Percentiles rank a stretch among this genome's conserved stretches.
Evolutionary conservation across 2,329 filamentous ascomycete species (phyloP).

Genomic region (Microdochium trichocladiopsis): DNA sequence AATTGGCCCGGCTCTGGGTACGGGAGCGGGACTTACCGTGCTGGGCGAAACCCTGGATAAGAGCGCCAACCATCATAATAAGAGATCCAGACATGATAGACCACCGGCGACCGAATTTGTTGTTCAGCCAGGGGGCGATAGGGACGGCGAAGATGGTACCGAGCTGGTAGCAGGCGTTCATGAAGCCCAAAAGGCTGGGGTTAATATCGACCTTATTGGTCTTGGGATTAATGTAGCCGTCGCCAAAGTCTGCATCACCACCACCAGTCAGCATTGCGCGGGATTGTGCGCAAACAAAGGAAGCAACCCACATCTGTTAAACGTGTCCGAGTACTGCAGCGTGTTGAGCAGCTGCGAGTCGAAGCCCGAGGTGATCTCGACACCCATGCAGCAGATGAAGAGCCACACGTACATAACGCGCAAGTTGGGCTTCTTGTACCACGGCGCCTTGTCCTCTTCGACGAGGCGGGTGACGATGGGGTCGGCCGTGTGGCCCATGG

Average conservation of each 20-base stretch:
- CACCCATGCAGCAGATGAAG: neutral
- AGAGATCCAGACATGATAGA: constrained; percentile 42
- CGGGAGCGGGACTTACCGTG: constrained; percentile 13
- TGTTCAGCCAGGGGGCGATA: constrained; percentile 18
- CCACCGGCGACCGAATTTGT: constrained; percentile 39
- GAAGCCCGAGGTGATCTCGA: constrained; percentile 31
- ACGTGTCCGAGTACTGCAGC: constrained; percentile 29
- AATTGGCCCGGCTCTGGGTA: neutral
- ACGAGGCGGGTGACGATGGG: neutral
- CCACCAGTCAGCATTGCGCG: neutral
- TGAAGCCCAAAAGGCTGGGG: constrained; percentile 46
- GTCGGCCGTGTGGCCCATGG: neutral
- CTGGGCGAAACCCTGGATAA: constrained; percentile 45
- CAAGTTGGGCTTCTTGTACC: neutral
- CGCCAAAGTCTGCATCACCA: constrained; percentile 30
- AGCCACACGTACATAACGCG: neutral
- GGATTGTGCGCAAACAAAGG: neutral
- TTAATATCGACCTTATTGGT: neutral
- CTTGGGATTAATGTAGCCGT: constrained; percentile 9
- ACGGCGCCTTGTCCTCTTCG: neutral
- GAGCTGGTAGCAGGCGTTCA: constrained; percentile 53
- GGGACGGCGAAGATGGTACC: constrained; percentile 45
- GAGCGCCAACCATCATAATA: constrained; percentile 46
- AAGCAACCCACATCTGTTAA: constrained; percentile 23
- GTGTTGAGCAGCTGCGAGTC: constrained; percentile 39